Evolutionary conservation across 306 rosid genomes (phyloP).

Genomic region (Vachellia collinsii): DNA sequence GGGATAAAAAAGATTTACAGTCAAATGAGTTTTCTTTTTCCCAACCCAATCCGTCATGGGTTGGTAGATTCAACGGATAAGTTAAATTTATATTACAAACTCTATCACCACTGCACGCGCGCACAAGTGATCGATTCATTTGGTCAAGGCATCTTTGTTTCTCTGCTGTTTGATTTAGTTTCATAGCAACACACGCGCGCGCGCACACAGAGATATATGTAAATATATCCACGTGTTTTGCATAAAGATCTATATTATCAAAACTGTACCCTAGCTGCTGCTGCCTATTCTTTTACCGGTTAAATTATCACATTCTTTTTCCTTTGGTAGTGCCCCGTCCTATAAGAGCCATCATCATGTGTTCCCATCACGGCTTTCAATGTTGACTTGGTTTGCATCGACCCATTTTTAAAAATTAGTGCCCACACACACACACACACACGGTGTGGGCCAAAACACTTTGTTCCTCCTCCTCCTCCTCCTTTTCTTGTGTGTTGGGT

Average conservation of each 20-base stretch:
- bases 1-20: no score
- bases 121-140: not conserved
- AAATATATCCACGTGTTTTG: constrained; percentile 48
- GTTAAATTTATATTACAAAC: no score
- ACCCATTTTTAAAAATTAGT: not conserved
- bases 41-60: no score
- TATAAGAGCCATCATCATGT: constrained; percentile 34
- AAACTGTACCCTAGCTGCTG: not conserved
- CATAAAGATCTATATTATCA: constrained; percentile 6
- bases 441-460: constrained; percentile 4
- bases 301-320: not conserved
- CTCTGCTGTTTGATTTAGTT: constrained; percentile 28
- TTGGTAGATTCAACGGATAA: no score
- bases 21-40: no score
- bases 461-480: not conserved
- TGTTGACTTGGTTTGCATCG: constrained; percentile 38
- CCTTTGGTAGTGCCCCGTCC: constrained; percentile 25
- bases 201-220: not conserved
- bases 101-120: not conserved
- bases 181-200: not conserved
- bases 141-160: constrained; percentile 19
- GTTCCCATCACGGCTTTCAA: constrained; percentile 36
- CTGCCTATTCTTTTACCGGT: not conserved
- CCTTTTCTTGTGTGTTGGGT: not conserved
- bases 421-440: not conserved